Evolutionary conservation across 192 early-diverging fungal species (phyloP).

Genomic region (Podila minutissima): DNA sequence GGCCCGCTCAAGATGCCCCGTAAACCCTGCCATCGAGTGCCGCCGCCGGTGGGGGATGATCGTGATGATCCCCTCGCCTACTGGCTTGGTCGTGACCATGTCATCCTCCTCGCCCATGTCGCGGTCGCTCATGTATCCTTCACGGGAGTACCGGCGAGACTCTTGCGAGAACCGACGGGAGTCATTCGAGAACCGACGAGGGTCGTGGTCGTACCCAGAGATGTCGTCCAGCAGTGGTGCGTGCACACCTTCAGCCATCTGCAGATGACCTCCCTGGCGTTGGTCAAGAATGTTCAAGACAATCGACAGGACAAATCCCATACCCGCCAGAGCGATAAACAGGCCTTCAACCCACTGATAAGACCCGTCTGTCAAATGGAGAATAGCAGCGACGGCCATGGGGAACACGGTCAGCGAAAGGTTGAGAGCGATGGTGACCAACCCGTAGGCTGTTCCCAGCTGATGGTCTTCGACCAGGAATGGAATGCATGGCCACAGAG

Average conservation of each 20-base stretch:
- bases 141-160: background rate
- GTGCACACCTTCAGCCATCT: background rate
- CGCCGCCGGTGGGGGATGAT: constrained; percentile 42
- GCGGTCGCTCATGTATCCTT: background rate
- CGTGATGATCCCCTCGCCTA: constrained; percentile 43
- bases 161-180: constrained; percentile 14
- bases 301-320: constrained; percentile 19
- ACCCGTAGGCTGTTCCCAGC: constrained; percentile 75
- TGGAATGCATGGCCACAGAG: constrained; percentile 76
- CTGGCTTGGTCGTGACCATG: constrained; percentile 40
- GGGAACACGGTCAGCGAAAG: constrained; percentile 65
- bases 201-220: background rate
- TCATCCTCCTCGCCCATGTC: constrained; percentile 12
- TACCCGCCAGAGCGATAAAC: constrained; percentile 26
- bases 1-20: constrained; percentile 21
- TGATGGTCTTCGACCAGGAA: constrained; percentile 65
- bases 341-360: constrained; percentile 34
- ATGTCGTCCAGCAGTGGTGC: background rate
- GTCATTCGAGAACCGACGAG: constrained; percentile 9
- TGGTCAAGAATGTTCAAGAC: constrained; percentile 22
- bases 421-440: constrained; percentile 69
- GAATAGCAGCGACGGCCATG: constrained; percentile 66
- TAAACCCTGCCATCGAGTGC: constrained; percentile 34
- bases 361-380: constrained; percentile 29
- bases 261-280: constrained; percentile 11